Evolutionary conservation across 2,329 filamentous ascomycete genomes (phyloP).

Genomic region (Colletotrichum aenigma): DNA sequence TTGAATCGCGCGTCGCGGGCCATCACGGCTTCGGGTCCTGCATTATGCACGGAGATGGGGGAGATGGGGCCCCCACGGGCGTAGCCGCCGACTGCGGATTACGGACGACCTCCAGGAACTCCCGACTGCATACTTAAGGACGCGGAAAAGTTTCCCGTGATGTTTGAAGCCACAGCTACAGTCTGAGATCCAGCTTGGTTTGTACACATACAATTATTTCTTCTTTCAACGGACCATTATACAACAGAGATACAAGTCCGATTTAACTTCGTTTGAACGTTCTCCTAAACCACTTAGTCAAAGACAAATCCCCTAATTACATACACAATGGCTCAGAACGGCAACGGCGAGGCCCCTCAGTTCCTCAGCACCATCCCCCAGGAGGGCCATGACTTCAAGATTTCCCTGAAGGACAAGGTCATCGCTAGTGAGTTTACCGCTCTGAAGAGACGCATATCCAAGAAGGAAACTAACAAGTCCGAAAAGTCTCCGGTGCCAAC

Average conservation of each 20-base stretch:
- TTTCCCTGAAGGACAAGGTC: constrained; percentile 39
- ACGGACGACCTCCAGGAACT: not conserved
- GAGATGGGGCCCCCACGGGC: not conserved
- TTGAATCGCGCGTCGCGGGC: not conserved
- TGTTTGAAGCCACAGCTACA: not conserved
- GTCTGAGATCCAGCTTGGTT: not conserved
- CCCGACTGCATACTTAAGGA: not conserved
- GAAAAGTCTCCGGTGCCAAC: constrained; percentile 42
- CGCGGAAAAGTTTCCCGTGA: not conserved
- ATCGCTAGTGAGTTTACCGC: constrained; percentile 37
- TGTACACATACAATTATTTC: not conserved
- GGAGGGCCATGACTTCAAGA: constrained; percentile 36
- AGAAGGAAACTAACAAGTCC: not conserved
- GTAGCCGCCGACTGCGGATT: not conserved
- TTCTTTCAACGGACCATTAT: not conserved
- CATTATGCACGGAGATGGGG: not conserved
- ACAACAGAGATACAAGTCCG: not conserved
- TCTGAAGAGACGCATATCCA: not conserved
- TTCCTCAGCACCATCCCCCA: constrained; percentile 35
- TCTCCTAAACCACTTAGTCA: not conserved
- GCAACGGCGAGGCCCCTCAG: not conserved
- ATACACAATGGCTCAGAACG: constrained; percentile 3
- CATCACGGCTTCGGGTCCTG: not conserved
- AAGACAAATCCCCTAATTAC: not conserved
- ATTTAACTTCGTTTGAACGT: not conserved